Evolutionary conservation across 441 rosid species (phyloP).

Genomic region (Adansonia madagascariensis): DNA sequence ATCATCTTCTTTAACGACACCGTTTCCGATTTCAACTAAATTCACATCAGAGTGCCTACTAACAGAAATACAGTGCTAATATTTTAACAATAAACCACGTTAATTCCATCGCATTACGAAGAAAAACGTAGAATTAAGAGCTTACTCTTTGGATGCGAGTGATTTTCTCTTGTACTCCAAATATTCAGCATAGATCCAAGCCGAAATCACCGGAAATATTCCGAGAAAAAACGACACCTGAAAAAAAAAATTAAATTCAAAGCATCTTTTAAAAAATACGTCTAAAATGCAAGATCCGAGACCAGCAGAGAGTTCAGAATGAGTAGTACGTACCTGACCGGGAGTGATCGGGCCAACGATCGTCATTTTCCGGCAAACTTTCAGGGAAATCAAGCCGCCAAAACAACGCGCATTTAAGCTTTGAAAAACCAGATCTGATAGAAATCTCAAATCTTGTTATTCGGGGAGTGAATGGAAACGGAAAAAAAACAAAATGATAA

Average conservation of each 20-base stretch:
- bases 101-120: neutral
- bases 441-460: constrained; percentile 18
- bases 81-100: neutral
- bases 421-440: constrained; percentile 36
- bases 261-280: neutral
- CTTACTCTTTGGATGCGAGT: constrained; percentile 53
- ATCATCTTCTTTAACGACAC: constrained; percentile 59
- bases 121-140: constrained; percentile 5
- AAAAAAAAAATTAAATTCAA: constrained; percentile 35
- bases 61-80: constrained; percentile 8
- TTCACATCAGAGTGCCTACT: constrained; percentile 67
- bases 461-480: too few species aligned
- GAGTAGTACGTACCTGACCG: constrained; percentile 63
- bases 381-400: constrained; percentile 14
- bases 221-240: constrained; percentile 68
- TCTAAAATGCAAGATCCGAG: constrained; percentile 11
- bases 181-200: constrained; percentile 68
- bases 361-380: constrained; percentile 47
- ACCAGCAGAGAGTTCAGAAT: constrained; percentile 2
- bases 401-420: constrained; percentile 36
- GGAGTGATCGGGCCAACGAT: constrained; percentile 68
- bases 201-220: constrained; percentile 50
- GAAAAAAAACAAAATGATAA: neutral
- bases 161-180: constrained; percentile 50
- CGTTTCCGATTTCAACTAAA: constrained; percentile 54